phyloP scores from a whole-genome alignment of 805 yeast genomes.

The Wickerhamiella kurtzmanii region DNA sequence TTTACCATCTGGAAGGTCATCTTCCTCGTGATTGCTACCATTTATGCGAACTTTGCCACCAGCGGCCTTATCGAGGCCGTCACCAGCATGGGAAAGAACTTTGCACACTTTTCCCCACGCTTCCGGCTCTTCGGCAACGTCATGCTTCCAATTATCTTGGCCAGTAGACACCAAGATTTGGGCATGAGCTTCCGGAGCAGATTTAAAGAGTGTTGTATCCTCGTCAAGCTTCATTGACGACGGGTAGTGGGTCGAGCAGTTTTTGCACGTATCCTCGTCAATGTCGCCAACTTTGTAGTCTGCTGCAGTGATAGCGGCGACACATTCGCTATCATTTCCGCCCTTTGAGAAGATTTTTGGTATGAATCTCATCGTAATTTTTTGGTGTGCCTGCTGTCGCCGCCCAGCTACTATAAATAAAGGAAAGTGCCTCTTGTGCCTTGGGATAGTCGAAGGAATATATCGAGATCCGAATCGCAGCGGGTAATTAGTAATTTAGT shows the following conservation, averaged over 20 bases:
- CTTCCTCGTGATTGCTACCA: constrained; percentile 19
- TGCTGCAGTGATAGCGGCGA: neutral
- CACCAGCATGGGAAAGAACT: constrained; percentile 24
- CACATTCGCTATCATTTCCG: neutral
- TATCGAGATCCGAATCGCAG: too few species aligned
- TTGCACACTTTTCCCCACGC: constrained; percentile 23
- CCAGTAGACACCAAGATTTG: constrained; percentile 80
- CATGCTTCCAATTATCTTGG: constrained; percentile 69
- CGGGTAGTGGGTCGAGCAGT: constrained; percentile 16
- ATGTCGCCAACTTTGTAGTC: constrained; percentile 12
- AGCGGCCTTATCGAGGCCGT: constrained; percentile 8
- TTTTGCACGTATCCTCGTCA: constrained; percentile 13
- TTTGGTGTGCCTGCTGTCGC: too few species aligned
- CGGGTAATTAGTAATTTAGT: too few species aligned
- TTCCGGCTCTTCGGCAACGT: constrained; percentile 36
- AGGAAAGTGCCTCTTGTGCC: too few species aligned
- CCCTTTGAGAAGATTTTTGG: constrained; percentile 3
- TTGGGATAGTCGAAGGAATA: too few species aligned
- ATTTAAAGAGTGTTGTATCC: constrained; percentile 44
- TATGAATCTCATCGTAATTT: neutral
- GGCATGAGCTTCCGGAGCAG: constrained; percentile 53
- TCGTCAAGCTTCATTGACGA: constrained; percentile 34
- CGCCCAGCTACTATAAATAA: too few species aligned
- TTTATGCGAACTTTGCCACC: constrained; percentile 19
- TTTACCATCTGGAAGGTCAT: constrained; percentile 4